phyloP scores from a whole-genome alignment of 2,329 filamentous ascomycete species.

The Microsporum ferrugineum region DNA sequence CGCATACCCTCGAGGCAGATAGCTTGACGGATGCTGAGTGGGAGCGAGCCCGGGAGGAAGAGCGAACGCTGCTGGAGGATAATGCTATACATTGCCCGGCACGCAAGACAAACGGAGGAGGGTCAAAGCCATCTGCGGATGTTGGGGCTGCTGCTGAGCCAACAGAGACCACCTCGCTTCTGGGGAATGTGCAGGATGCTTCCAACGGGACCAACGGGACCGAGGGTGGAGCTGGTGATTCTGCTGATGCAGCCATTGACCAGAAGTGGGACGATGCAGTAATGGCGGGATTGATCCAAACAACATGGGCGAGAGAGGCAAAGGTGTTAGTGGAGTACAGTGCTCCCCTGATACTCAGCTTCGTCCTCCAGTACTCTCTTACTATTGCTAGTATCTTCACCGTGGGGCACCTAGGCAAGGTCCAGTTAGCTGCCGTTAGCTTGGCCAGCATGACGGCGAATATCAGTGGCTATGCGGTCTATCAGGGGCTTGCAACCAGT shows the following conservation, averaged over 20 bases:
- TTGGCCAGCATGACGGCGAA: slow-evolving; percentile 67
- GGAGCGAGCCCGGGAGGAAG: slow-evolving; percentile 44
- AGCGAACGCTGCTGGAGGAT: slow-evolving; percentile 48
- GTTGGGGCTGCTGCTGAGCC: slow-evolving; percentile 13
- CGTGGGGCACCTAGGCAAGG: slow-evolving; percentile 61
- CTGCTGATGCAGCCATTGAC: slow-evolving; percentile 44
- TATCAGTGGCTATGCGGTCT: slow-evolving; percentile 65
- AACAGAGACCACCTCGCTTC: slow-evolving; percentile 40
- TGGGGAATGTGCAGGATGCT: slow-evolving; percentile 21
- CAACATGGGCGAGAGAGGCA: slow-evolving; percentile 81
- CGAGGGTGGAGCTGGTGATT: slow-evolving; percentile 36
- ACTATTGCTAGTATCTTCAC: slow-evolving; percentile 73
- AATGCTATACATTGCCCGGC: slow-evolving; percentile 41
- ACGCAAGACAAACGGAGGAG: slow-evolving; percentile 5
- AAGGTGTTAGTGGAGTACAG: slow-evolving; percentile 68
- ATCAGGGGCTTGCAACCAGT: slow-evolving; percentile 77
- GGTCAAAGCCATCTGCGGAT: slow-evolving; percentile 5
- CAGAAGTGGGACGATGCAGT: slow-evolving; percentile 80
- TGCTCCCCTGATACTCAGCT: slow-evolving; percentile 59
- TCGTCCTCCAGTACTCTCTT: slow-evolving; percentile 70
- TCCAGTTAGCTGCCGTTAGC: slow-evolving; percentile 56
- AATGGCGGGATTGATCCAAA: slow-evolving; percentile 65
- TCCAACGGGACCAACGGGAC: slow-evolving; percentile 21
- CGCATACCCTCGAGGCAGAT: slow-evolving; percentile 27
- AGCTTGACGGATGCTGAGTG: slow-evolving; percentile 43